phyloP scores from a whole-genome alignment of 805 yeast species.

The Teunomyces atbi region DNA sequence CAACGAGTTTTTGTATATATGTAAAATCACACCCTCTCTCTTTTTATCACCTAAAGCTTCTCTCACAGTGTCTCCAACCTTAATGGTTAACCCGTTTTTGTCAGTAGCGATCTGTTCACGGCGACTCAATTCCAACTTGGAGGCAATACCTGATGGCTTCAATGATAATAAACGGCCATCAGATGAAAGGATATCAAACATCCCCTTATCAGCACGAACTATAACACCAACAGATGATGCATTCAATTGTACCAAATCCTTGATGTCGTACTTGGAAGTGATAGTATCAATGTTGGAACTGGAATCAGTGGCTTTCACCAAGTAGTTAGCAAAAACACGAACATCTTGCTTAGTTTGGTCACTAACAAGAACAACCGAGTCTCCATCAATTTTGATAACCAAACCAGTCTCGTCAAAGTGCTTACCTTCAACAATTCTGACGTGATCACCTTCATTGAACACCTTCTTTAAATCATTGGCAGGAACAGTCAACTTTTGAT shows the following conservation, averaged over 20 bases:
- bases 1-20: constrained; percentile 75
- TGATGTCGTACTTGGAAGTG: constrained; percentile 78
- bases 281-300: constrained; percentile 54
- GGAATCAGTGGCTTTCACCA: constrained; percentile 89
- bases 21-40: constrained; percentile 84
- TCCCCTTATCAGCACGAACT: constrained; percentile 84
- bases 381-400: constrained; percentile 77
- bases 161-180: constrained; percentile 75
- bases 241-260: constrained; percentile 85
- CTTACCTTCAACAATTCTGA: constrained; percentile 86
- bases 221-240: constrained; percentile 86
- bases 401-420: constrained; percentile 93
- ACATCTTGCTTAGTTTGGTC: constrained; percentile 88
- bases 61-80: constrained; percentile 89
- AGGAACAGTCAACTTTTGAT: constrained; percentile 76
- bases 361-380: constrained; percentile 84
- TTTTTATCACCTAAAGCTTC: constrained; percentile 66
- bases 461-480: constrained; percentile 77
- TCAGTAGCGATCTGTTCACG: constrained; percentile 86
- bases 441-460: constrained; percentile 91
- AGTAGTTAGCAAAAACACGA: constrained; percentile 87
- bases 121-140: constrained; percentile 62
- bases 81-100: constrained; percentile 75
- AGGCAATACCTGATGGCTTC: constrained; percentile 78
- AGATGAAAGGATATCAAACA: constrained; percentile 74